Evolutionary conservation across 805 yeast species (phyloP), one percentile per base, ranked within the genome.

Genomic region (Starmera pachycereana): DNA sequence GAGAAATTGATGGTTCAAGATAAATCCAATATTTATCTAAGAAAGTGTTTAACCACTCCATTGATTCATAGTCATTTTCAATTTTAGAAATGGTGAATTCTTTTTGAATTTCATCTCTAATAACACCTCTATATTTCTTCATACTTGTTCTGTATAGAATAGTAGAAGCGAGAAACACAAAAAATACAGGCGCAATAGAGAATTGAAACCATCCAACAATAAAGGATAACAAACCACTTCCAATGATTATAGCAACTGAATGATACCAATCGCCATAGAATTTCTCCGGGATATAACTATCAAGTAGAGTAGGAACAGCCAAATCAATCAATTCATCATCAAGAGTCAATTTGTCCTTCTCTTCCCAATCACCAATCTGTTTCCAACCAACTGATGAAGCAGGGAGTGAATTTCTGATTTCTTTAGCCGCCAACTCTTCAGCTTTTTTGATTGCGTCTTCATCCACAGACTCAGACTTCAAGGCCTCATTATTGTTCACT

Each of bases 231-330:
- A 83, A 56, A 0, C 83, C 88, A 7, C 82, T 87, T 18, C 72
- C 57, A 28, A 82, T 66, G 42, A 87, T 64, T 31, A 79, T 69
- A 0, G 75, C 96, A n/a, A 81, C 79, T 39, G 81, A 80, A 59
- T 92, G 97, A 56, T 81, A 92, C 98, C 98, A 92, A 56, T 92
- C 97, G 39, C 98, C 98, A 52, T 83, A 85, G 12, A 76, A 72
- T 31, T 63, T 68, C 27, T 85, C 81, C 8, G 94, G 94, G 40
- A 92, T 63, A 52, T 80, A 74, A 43, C 74, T 70, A 53, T 88
- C 96, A 43, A 89, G 65, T 30, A 83, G 53, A 0, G 97, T 85
- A 16, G 87, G 78, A 19, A 74, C 72, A 19, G 80, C 70, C 49
- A 88, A 65, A 58, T 88, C 96, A 46, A 74, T 69, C 41, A 78